Evolutionary conservation across 116 monocot genomes (phyloP), one percentile per base, ranked within the genome.

Genomic region (Dioscorea cayenensis): DNA sequence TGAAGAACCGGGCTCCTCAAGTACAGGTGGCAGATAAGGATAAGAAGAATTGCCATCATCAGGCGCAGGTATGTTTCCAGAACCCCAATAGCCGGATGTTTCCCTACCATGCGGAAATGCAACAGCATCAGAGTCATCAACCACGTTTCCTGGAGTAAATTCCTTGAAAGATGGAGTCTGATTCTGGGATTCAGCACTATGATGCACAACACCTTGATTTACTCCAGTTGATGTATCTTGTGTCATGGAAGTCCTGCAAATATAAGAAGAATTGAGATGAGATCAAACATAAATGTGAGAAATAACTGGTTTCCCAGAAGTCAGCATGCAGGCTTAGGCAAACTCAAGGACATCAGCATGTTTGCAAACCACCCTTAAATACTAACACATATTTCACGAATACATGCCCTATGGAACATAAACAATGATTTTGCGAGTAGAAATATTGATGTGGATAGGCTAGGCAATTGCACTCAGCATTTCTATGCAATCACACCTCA

Each of bases 1-100:
- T 49, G 99, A 99, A 77, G 99, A 99, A 64, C 80, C 73, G 22
- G 93, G 99, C 74, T 99, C 94, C 75, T 99, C 99, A 77, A 81
- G 83, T 35, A 99, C 99, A 10, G 94, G 76, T 63, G 99, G 93
- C 75, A 97, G 80, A 78, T 93, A 86, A 73, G 84, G 86, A 71
- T 74, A 89, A 16, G 83, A 71, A 14, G 82, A 72, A 64, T 83
- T 84, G 35, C 74, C 69, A 36, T 93, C 90, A 61, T 93, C 93
- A n/a, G n/a, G n/a, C n/a, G n/a, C n/a, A n/a, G n/a, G n/a, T n/a
- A n/a, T n/a, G 71, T 35, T 79, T 66, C 58, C 79, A 59, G 81
- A 49, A 82, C 29, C 84, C 86, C 84, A 86, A 27, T 84, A 77
- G n/a, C 65, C 71, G 72, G 82, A 69, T 70, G 75, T 35, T 48